Percentiles rank a stretch among this genome's conserved stretches.
These are phyloP conservation scores for Pyricularia grisea DNA, from an alignment of 2,329 filamentous ascomycete genomes.

Conservation along the genomic window DNA sequence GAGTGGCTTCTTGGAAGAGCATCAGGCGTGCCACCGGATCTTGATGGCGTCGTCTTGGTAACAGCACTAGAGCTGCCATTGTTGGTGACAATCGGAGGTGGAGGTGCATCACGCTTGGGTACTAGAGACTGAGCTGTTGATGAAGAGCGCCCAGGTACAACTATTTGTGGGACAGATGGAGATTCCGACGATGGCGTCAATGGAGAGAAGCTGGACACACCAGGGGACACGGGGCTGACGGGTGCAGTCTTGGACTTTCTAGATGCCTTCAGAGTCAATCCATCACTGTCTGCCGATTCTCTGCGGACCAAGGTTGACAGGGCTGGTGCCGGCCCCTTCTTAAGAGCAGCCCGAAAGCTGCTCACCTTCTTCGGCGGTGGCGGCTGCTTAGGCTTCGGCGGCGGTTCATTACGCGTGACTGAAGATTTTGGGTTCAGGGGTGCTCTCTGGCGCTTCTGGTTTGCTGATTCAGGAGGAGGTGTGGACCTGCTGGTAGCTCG, in stretches of 20 bases:
- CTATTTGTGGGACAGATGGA: conserved; percentile 25
- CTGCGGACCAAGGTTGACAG: conserved; percentile 39
- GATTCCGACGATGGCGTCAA: background rate
- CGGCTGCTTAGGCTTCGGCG: background rate
- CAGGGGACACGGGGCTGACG: conserved; percentile 1
- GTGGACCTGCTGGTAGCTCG: background rate
- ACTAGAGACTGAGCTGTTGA: conserved; percentile 10
- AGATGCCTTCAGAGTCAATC: background rate
- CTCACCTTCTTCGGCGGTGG: conserved; percentile 27
- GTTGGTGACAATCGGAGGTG: background rate
- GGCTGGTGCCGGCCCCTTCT: conserved; percentile 35
- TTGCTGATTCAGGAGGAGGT: conserved; percentile 1
- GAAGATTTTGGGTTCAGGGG: conserved; percentile 17
- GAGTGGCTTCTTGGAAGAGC: conserved; percentile 29
- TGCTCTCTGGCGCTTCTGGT: conserved; percentile 12
- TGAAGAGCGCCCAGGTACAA: conserved; percentile 30
- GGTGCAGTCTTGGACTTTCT: conserved; percentile 3
- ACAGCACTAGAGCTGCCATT: background rate
- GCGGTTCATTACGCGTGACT: background rate
- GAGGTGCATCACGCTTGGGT: conserved; percentile 21
- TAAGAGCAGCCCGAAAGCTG: conserved; percentile 41
- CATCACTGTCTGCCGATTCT: conserved; percentile 8
- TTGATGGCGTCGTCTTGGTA: background rate
- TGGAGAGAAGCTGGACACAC: background rate
- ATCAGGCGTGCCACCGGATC: background rate